A percentile compares a stretch with the other conserved stretches of the same genome.
Conservation (phyloP, 805 yeast genomes). For the Groenewaldozyma tartarivorans region DNA sequence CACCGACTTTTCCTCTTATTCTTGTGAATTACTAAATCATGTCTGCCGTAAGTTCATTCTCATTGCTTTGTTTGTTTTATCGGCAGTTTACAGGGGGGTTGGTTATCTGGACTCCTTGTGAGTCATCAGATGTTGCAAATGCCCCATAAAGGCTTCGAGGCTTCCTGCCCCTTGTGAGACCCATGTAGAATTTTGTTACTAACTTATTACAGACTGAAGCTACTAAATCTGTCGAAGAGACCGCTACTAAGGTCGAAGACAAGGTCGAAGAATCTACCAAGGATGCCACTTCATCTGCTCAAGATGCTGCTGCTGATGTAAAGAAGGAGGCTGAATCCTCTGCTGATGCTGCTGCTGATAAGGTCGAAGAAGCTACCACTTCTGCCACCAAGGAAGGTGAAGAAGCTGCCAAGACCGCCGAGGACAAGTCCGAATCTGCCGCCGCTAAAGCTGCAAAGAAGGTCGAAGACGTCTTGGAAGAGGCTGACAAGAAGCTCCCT, state of each 20-base stretch:
- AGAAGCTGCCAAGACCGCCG: conserved; percentile 9
- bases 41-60: too few species aligned
- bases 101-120: too few species aligned
- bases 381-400: too few species aligned
- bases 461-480: conserved; percentile 9
- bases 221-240: conserved; percentile 1
- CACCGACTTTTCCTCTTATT: too few species aligned
- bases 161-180: too few species aligned
- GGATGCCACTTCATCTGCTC: conserved; percentile 7
- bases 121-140: too few species aligned
- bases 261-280: conserved; percentile 5
- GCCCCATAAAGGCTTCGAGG: too few species aligned
- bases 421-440: neutral
- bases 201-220: too few species aligned
- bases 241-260: conserved; percentile 4
- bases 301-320: conserved; percentile 7
- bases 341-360: conserved; percentile 11
- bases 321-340: conserved; percentile 7
- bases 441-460: conserved; percentile 1
- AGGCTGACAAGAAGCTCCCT: conserved; percentile 16
- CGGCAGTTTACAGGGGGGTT: too few species aligned
- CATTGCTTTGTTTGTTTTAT: too few species aligned
- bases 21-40: too few species aligned
- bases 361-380: conserved; percentile 11
- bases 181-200: too few species aligned